These are phyloP conservation scores for Kodamaea restingae DNA, from an alignment of 805 yeast species.

Conservation along the genomic window DNA sequence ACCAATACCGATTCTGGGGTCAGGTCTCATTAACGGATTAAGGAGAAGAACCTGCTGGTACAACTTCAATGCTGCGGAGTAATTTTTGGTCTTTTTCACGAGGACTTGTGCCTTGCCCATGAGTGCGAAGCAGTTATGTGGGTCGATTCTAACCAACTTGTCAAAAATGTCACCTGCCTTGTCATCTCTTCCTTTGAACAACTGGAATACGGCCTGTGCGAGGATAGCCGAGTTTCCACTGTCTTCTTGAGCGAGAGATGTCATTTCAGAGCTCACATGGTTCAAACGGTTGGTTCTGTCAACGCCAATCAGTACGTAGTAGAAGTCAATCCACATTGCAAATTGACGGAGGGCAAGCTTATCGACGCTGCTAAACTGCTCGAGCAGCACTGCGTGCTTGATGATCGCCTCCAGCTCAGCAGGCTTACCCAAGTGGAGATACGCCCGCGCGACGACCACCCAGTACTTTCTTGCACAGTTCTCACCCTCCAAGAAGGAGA, in stretches of 20 bases:
- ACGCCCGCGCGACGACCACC: slow-evolving; percentile 80
- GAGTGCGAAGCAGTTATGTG: slow-evolving; percentile 68
- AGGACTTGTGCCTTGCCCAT: slow-evolving; percentile 81
- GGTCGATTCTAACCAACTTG: slow-evolving; percentile 48
- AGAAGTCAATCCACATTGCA: slow-evolving; percentile 69
- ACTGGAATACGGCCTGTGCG: slow-evolving; percentile 63
- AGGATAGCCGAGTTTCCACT: slow-evolving; percentile 43
- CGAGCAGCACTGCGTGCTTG: slow-evolving; percentile 50
- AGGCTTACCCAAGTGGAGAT: slow-evolving; percentile 56
- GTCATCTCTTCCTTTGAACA: slow-evolving; percentile 59
- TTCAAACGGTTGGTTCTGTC: slow-evolving; percentile 22
- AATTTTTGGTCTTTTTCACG: slow-evolving; percentile 65
- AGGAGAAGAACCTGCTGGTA: slow-evolving; percentile 79
- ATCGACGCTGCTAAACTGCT: slow-evolving; percentile 36
- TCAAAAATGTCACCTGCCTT: slow-evolving; percentile 71
- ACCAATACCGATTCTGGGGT: slow-evolving; percentile 93
- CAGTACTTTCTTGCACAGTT: slow-evolving; percentile 73
- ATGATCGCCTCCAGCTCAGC: slow-evolving; percentile 64
- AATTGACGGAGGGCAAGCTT: slow-evolving; percentile 55
- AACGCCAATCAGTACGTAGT: slow-evolving; percentile 19
- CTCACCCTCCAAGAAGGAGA: slow-evolving; percentile 75
- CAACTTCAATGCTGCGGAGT: slow-evolving; percentile 65
- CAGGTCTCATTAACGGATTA: slow-evolving; percentile 79
- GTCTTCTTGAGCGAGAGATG: slow-evolving; percentile 13
- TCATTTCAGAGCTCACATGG: slow-evolving; percentile 22